phyloP scores from a whole-genome alignment of 1,284 basidiomycete species.

The Ustilago sp. region DNA sequence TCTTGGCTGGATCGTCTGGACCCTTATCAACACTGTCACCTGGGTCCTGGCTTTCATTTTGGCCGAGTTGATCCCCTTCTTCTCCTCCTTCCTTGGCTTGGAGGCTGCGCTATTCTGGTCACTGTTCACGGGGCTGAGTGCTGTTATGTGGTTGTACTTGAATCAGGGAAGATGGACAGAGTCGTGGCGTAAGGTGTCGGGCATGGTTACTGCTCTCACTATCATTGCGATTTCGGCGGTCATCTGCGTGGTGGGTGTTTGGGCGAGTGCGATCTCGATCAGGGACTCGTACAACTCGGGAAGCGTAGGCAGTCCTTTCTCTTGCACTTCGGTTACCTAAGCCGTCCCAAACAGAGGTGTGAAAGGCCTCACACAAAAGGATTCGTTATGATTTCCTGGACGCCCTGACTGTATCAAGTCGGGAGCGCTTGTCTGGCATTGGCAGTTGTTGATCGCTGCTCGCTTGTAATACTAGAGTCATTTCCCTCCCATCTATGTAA shows the following conservation, averaged over 20 bases:
- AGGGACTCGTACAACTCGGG: constrained; percentile 65
- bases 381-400: background rate
- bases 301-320: constrained; percentile 68
- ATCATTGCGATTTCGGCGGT: constrained; percentile 67
- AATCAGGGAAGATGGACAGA: constrained; percentile 52
- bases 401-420: background rate
- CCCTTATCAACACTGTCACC: constrained; percentile 57
- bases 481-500: background rate
- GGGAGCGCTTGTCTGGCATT: background rate
- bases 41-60: constrained; percentile 60
- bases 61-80: constrained; percentile 61
- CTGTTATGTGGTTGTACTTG: constrained; percentile 56
- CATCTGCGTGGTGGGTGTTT: constrained; percentile 69
- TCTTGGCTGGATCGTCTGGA: constrained; percentile 54
- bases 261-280: constrained; percentile 68
- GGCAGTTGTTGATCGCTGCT: background rate
- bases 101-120: constrained; percentile 61
- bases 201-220: constrained; percentile 51
- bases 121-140: constrained; percentile 52
- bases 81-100: constrained; percentile 53
- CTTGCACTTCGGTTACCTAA: constrained; percentile 52
- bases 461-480: constrained; percentile 6
- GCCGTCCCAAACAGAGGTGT: background rate
- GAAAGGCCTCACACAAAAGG: background rate
- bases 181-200: constrained; percentile 41